Evolutionary conservation across 2,329 filamentous ascomycete species (phyloP), one percentile per base, ranked within the genome.

Genomic region (Trichoderma cornu-damae): DNA sequence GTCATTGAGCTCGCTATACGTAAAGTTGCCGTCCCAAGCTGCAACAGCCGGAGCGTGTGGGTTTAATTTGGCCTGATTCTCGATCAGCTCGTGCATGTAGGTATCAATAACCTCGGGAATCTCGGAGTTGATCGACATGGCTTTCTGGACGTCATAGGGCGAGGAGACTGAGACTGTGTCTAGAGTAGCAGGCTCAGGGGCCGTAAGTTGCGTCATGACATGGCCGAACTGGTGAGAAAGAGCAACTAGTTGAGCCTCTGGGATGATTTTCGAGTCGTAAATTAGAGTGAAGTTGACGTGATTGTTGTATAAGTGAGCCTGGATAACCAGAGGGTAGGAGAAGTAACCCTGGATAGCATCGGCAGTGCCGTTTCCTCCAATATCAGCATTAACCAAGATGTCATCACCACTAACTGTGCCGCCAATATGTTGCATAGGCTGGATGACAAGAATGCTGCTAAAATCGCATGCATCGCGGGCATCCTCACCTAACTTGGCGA

Each of bases 401-500:
- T 4, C 8, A 22, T 47, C 49, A 4, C 54, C 22, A 2, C 6
- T 54, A 6, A 9, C 11, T 4, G 2, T 40, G 9, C 18, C 30
- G 4, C 12, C 9, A 16, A 58, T n/a, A 4, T 53, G 40, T 11
- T 58, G 56, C 40, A 58, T 58, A 6, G 60, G 60, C 9, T 62
- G 60, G 12, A 62, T 43, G 3, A 66, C 61, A 2, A 68, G 57
- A 22, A 65, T 48, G 28, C 58, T 63, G 28, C 52, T 52, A 42
- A 66, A 65, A 5, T 65, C 56, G 35, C 60, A 63, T 14, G 63
- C 63, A 24, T 53, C 57, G 0, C 56, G 49, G 2, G 57, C 53
- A 22, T 46, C 58, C 3, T 58, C 26, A 50, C 55, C 54, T 3
- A 65, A 16, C 52, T 59, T 60, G 3, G 54, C 46, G 26, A 68